Base-by-base conservation (phyloP, 495 filamentous ascomycete species). In the Delitschia confertaspora region DNA sequence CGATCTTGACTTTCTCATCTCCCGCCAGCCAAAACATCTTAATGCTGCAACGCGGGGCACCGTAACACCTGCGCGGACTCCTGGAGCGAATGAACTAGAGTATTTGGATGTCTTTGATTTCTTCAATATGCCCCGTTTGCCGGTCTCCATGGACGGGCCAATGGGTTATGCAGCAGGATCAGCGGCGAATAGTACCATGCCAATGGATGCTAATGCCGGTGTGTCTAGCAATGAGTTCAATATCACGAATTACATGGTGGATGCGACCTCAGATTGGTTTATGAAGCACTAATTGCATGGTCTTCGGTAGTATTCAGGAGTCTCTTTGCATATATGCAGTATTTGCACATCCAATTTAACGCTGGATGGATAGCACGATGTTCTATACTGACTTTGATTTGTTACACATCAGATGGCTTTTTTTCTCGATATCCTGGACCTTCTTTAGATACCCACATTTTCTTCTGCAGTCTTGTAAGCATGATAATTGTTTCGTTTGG, bases 21-120 rank as follows among this genome's bases (percentile, higher is more conserved):
- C 83, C 1, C 75, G 83, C 9, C 87, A 91, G 58, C 86, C 86
- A 5, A 69, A 74, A 27, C 72, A 68, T 63, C 69, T 34, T 22
- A 19, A 49, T 43, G 67, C 26, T 36, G 64, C 41, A 46, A 61
- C 55, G 46, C 60, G 53, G 23, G 69, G 61, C 55, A 55, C 44
- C 23, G 59, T 54, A 27, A 69, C 65, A 0, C 62, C 60, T 7
- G 69, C 69, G 7, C 67, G 76, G 20, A 86, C 75, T 42, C 78
- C 78, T n/a, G 81, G 73, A 7, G 74, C 80, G 6, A 84, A 88
- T 58, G 83, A 93, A 45, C 67, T 91, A 8, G 87, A 93, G 52
- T 93, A 88, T 54, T 65, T 93, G n/a, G 85, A 94, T 56, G 83
- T 93, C 2, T 94, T 94, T 59, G 83, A 88, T 47, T 93, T 88